Conservation (phyloP, 148 eudicot species). For the Chenopodium album region DNA sequence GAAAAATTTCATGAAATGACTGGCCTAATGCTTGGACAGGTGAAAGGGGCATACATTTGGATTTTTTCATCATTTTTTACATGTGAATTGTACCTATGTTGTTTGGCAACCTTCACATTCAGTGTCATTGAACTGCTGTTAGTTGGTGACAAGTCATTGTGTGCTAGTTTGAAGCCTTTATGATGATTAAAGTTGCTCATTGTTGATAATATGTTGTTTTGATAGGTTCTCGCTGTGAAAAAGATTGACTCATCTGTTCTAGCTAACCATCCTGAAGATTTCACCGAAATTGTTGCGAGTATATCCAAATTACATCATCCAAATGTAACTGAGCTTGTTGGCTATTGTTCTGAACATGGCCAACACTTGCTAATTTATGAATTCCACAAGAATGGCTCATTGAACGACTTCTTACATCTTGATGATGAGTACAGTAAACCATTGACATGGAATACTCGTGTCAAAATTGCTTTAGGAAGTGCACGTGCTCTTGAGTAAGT, state of each 20-base stretch:
- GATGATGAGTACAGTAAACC: constrained; percentile 84
- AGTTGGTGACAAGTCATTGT: not conserved
- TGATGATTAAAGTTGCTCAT: constrained; percentile 12
- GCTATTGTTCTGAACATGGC: constrained; percentile 95
- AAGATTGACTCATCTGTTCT: constrained; percentile 72
- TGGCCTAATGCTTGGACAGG: not conserved
- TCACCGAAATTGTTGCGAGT: constrained; percentile 67
- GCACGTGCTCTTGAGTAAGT: constrained; percentile 99
- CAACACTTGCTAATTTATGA: constrained; percentile 86
- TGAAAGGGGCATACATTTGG: not conserved
- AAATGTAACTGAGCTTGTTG: constrained; percentile 79
- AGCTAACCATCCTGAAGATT: constrained; percentile 59
- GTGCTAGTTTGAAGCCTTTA: not conserved
- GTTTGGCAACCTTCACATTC: not conserved
- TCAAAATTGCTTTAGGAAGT: constrained; percentile 94
- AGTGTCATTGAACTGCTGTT: not conserved
- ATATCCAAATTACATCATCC: constrained; percentile 75
- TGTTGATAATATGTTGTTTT: constrained; percentile 11
- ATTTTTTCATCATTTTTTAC: not conserved
- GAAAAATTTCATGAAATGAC: not conserved
- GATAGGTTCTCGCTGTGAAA: constrained; percentile 91
- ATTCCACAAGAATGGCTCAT: constrained; percentile 76
- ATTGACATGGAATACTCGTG: constrained; percentile 87
- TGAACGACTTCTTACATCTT: constrained; percentile 77
- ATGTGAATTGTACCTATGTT: not conserved